Conservation (phyloP, 805 yeast genomes). For the Candida koratica region DNA sequence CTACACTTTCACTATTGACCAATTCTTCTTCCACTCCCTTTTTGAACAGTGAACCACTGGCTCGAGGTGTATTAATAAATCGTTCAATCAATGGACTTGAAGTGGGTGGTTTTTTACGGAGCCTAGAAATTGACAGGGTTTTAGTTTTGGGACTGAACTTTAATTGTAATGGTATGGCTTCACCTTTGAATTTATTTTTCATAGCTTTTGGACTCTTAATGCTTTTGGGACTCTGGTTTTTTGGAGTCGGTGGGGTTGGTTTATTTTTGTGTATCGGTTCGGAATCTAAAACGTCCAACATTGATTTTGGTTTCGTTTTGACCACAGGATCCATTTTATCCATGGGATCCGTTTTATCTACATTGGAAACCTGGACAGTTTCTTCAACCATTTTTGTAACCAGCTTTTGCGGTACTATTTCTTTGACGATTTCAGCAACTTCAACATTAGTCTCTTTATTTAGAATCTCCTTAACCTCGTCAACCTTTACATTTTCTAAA, state of each 20-base stretch:
- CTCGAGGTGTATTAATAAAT: constrained; percentile 6
- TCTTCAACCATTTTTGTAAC: too few species aligned
- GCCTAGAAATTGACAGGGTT: constrained; percentile 1
- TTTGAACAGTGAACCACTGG: constrained; percentile 1
- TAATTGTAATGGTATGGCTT: constrained; percentile 12
- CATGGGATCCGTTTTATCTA: too few species aligned
- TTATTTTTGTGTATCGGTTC: not conserved
- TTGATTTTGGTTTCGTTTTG: constrained; percentile 9
- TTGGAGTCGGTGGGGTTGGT: constrained; percentile 5
- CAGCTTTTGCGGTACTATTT: too few species aligned
- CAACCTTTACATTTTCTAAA: too few species aligned
- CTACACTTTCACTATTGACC: too few species aligned
- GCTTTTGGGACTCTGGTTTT: constrained; percentile 3
- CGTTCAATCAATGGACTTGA: constrained; percentile 11
- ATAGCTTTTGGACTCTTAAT: constrained; percentile 3
- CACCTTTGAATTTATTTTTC: constrained; percentile 4
- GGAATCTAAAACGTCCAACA: constrained; percentile 9
- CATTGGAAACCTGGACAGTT: too few species aligned
- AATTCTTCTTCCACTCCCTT: constrained; percentile 1
- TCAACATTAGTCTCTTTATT: too few species aligned
- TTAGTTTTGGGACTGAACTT: constrained; percentile 6
- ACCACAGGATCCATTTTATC: too few species aligned
- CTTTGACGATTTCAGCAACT: too few species aligned
- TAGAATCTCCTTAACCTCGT: too few species aligned
- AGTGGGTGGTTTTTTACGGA: constrained; percentile 12